phyloP scores from a whole-genome alignment of 345 rosid genomes.

The Eucalyptus curtisii region DNA sequence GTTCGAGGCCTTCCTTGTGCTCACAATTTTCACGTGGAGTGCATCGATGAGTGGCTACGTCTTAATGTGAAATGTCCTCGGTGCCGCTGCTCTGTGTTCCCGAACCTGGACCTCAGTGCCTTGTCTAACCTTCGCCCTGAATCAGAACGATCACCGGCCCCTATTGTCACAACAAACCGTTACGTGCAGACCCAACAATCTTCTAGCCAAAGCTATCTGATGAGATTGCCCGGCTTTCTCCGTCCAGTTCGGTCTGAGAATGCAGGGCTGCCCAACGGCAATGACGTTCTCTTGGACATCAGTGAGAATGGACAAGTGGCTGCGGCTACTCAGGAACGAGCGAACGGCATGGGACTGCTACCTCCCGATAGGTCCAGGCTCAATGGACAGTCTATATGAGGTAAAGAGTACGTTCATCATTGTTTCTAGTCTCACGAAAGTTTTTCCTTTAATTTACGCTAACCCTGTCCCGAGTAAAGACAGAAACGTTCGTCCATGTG shows the following conservation, averaged over 20 bases:
- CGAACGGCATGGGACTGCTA: background rate
- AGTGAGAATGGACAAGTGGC: conserved; percentile 20
- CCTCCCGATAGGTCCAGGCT: background rate
- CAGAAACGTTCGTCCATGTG: background rate
- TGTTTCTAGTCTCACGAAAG: background rate
- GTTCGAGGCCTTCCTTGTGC: conserved; percentile 99
- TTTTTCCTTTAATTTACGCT: conserved; percentile 1
- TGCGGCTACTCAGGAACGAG: background rate
- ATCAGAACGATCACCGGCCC: conserved; percentile 38
- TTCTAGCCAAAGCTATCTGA: conserved; percentile 58
- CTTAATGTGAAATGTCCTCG: conserved; percentile 95
- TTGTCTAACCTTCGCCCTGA: conserved; percentile 70
- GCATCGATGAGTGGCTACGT: conserved; percentile 95
- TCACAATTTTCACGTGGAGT: conserved; percentile 94
- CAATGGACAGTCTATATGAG: background rate
- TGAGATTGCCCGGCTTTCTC: conserved; percentile 59
- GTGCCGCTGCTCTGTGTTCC: conserved; percentile 93
- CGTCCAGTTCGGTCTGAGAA: conserved; percentile 49
- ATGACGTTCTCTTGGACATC: conserved; percentile 16
- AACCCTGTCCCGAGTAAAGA: background rate
- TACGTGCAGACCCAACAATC: conserved; percentile 51
- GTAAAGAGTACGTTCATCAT: background rate
- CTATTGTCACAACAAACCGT: conserved; percentile 23
- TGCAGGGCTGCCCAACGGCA: conserved; percentile 5
- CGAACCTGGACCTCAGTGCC: conserved; percentile 93